Evolutionary conservation across 1,284 basidiomycete species (phyloP), one percentile per base, ranked within the genome.

Genomic region (Moesziomyces sp.): DNA sequence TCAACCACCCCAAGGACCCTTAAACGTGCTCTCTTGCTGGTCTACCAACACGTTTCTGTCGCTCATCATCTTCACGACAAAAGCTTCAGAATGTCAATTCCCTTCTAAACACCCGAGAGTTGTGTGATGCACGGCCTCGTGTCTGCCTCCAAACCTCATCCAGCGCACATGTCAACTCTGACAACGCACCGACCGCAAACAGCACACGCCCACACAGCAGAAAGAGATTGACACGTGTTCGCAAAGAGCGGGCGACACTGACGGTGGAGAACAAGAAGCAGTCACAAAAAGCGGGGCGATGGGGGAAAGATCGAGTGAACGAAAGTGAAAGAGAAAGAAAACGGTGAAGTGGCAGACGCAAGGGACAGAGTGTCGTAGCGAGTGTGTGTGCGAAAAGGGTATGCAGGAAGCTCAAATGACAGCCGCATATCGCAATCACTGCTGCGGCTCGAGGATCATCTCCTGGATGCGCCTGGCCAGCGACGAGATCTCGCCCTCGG

Each of bases 401-500:
- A 43, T 5, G 26, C 33, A 13, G 43, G 26, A 21, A 33, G 30
- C 30, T 33, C 13, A 13, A 33, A 21, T 23, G 19, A 21, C 11
- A 21, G 44, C 13, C 13, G 16, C 18, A 18, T 40, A 2, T 16
- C 38, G 16, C 14, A 16, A 40, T 52, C 55, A 61, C 44, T 68
- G 55, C 47, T 69, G 66, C 26, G 59, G 54, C 50, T 77, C 78
- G 7, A 71, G 48, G 26, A 83, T 63, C 50, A 83, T 82, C 75
- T 83, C 81, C 52, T 81, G 75, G 56, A 83, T 82, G 51, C 76
- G 73, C 45, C 75, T 65, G 18, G 81, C 80, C 23, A 83, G 55
- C 13, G 64, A 71, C 4, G 76, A 64, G 46, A 83, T 83, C 75
- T 83, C 82, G 40, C 72, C 75, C 63, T 83, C 82, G 3, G 79